phyloP scores from a whole-genome alignment of 2,329 filamentous ascomycete genomes.

The Ceratocystis cacaofunesta region DNA sequence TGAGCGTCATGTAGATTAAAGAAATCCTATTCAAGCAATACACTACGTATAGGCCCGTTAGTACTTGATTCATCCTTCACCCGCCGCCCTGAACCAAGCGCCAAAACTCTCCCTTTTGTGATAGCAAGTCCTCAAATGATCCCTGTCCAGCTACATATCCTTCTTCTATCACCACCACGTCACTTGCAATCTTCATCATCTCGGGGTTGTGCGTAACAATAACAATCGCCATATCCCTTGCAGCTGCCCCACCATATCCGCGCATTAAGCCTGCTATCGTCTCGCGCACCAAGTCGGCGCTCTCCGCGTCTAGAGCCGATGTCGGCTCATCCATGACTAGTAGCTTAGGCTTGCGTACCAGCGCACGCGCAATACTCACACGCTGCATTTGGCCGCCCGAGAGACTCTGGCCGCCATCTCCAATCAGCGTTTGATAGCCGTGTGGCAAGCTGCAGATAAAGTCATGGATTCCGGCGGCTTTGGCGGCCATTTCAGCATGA shows the following conservation, averaged over 20 bases:
- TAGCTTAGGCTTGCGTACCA: slow-evolving; percentile 55
- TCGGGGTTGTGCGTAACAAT: slow-evolving; percentile 68
- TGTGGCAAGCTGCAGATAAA: slow-evolving; percentile 53
- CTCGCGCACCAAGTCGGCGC: slow-evolving; percentile 46
- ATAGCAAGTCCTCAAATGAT: slow-evolving; percentile 44
- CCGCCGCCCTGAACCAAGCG: slow-evolving; percentile 26
- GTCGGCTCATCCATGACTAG: slow-evolving; percentile 82
- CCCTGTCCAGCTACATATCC: slow-evolving; percentile 54
- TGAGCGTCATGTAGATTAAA: no score
- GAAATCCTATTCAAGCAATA: no score
- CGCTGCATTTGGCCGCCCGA: slow-evolving; percentile 76
- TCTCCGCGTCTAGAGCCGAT: slow-evolving; percentile 58
- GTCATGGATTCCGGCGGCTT: slow-evolving; percentile 48
- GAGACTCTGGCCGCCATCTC: slow-evolving; percentile 58
- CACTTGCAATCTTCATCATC: slow-evolving; percentile 73
- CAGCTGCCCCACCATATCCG: slow-evolving; percentile 35
- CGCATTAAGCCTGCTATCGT: slow-evolving; percentile 43
- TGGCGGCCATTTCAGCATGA: slow-evolving; percentile 35
- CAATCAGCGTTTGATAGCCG: slow-evolving; percentile 58
- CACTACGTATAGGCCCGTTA: background rate
- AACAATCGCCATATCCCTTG: slow-evolving; percentile 26
- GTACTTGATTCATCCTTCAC: background rate
- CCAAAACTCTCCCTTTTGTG: slow-evolving; percentile 31
- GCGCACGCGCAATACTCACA: slow-evolving; percentile 63
- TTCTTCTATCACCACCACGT: slow-evolving; percentile 57